Evolutionary conservation across 1,139 yeast species (phyloP), one percentile per base, ranked within the genome.

Genomic region (Starmera stellimalicola): DNA sequence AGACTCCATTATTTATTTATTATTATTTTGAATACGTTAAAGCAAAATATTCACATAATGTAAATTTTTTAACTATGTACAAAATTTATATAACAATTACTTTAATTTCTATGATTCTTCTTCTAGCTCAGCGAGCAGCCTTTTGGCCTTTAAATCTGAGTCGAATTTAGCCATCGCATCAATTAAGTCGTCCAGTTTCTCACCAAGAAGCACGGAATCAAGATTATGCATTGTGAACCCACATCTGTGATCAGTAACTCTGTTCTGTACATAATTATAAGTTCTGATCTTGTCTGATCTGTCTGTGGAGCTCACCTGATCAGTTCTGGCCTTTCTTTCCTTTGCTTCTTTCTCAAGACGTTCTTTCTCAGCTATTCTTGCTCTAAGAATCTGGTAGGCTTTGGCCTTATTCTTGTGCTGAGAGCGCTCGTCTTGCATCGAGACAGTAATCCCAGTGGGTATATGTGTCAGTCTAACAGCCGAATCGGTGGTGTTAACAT

Each of bases 401-500:
- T 83, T 85, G n/a, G 95, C 96, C 54, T 85, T 87, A 57, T 93
- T 93, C 47, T 79, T 73, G 37, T 93, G 96, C 58, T 91, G 99
- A 0, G 96, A 87, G 41, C 99, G 63, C 51, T 87, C 95, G 52
- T 91, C 96, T 54, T 93, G 98, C 65, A 91, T 94, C 36, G 77
- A 68, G 4, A 91, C 95, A 11, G 76, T 78, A 29, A 85, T 76
- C 4, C 97, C 96, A 0, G 95, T 78, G 3, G 98, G 97, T 15
- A 81, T 65, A 58, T 91, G 99, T 0, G 93, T 87, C 26, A 93
- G 62, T 47, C 98, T 68, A 15, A 91, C 97, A 0, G 98, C 99
- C 1, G 96, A 85, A 54, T 91, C 98, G 0, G 98, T 91, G 15
- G 96, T 91, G 53, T 93, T 91, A 31, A 91, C 99, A 54, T 93